phyloP scores from a whole-genome alignment of 176 grass and related monocot species.

The Hordeum marinum region DNA sequence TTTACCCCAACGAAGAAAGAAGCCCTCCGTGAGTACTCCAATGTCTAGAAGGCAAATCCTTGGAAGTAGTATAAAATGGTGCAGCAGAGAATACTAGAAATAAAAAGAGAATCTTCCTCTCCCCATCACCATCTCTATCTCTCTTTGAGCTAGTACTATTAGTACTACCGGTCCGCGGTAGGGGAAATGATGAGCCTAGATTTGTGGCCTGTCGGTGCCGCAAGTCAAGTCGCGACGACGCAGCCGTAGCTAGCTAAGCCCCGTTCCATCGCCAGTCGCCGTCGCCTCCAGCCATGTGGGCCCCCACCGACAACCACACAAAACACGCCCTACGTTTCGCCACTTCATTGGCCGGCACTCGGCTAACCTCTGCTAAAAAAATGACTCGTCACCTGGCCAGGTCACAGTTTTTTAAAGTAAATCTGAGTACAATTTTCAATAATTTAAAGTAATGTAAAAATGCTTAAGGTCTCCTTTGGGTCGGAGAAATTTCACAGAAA shows the following conservation, averaged over 20 bases:
- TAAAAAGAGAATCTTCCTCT: background rate
- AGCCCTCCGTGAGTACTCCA: background rate
- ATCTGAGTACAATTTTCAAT: too few species aligned
- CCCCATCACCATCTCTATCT: background rate
- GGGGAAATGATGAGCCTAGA: conserved; percentile 42
- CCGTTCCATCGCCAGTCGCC: conserved; percentile 1
- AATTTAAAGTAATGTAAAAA: too few species aligned
- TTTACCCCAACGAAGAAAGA: background rate
- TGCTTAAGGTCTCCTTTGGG: too few species aligned
- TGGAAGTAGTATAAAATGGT: background rate
- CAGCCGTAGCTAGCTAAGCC: background rate
- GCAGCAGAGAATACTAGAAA: background rate
- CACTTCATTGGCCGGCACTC: background rate
- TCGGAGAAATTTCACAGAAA: too few species aligned
- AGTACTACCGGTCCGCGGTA: background rate
- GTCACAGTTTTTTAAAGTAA: too few species aligned
- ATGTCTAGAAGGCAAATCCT: background rate
- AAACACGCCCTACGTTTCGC: conserved; percentile 24
- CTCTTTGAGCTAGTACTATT: background rate
- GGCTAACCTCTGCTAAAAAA: too few species aligned
- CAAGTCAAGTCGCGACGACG: conserved; percentile 33
- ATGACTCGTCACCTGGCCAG: too few species aligned
- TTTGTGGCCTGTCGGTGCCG: conserved; percentile 14
- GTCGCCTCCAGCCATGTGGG: conserved; percentile 30
- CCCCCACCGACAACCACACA: background rate